phyloP scores from a whole-genome alignment of 176 grass and related monocot genomes.

The Cenchrus fungigraminus region DNA sequence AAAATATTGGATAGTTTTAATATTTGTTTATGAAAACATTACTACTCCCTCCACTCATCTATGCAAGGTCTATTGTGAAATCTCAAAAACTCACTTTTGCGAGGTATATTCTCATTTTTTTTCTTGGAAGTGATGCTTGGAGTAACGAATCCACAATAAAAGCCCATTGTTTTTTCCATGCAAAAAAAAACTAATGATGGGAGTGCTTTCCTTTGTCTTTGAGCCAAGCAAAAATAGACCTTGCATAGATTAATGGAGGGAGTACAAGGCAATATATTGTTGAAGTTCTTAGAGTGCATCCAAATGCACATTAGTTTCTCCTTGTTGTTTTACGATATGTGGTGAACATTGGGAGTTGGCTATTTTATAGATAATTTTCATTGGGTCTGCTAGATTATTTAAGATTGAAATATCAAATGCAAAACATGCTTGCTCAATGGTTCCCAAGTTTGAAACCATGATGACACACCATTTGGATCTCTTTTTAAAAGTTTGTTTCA shows the following conservation, averaged over 20 bases:
- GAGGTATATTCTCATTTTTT: too few relatives aligned
- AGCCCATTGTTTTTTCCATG: too few relatives aligned
- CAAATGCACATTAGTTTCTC: slow-evolving; percentile 16
- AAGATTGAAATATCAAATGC: neutral
- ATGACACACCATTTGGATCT: neutral
- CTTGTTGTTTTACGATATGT: neutral
- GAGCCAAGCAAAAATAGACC: too few relatives aligned
- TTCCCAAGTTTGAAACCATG: neutral
- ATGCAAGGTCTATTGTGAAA: too few relatives aligned
- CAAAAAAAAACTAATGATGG: too few relatives aligned
- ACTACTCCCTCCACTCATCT: too few relatives aligned
- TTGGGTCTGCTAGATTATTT: neutral
- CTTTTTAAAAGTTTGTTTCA: neutral
- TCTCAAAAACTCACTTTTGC: too few relatives aligned
- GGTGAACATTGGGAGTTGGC: neutral
- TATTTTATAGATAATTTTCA: slow-evolving; percentile 4
- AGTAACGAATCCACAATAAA: too few relatives aligned
- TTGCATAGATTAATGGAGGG: too few relatives aligned
- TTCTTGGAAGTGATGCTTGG: too few relatives aligned
- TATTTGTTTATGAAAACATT: neutral
- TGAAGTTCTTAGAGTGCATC: neutral
- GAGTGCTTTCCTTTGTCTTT: too few relatives aligned
- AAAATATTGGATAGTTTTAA: slow-evolving; percentile 26
- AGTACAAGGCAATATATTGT: neutral
- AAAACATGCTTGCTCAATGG: slow-evolving; percentile 23